Percentiles rank a stretch among this genome's conserved stretches.
phyloP scores from a whole-genome alignment of 805 yeast genomes.

The Saccharomyces eubayanus region DNA sequence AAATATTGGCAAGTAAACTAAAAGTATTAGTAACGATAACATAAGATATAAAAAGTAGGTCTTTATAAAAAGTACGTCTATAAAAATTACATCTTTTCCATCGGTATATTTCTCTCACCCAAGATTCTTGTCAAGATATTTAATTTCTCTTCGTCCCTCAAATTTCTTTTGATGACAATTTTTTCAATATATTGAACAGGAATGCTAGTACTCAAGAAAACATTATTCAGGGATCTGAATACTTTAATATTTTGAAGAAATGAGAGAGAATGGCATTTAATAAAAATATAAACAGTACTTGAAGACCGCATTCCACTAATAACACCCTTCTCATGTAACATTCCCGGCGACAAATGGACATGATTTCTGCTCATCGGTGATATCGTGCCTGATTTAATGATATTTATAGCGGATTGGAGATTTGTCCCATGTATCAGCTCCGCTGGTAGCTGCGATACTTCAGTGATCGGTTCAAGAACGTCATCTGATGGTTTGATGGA shows the following conservation, averaged over 20 bases:
- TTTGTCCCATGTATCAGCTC: conserved; percentile 78
- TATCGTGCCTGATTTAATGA: conserved; percentile 49
- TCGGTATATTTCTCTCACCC: conserved; percentile 6
- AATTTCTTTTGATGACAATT: conserved; percentile 10
- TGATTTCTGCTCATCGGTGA: conserved; percentile 70
- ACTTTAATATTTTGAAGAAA: conserved; percentile 31
- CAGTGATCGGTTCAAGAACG: conserved; percentile 34
- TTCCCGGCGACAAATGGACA: conserved; percentile 70
- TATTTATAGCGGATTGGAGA: conserved; percentile 37
- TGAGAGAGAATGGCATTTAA: not conserved
- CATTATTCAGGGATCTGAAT: conserved; percentile 64
- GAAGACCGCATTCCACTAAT: conserved; percentile 68
- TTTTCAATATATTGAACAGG: conserved; percentile 19
- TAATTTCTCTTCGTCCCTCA: not conserved
- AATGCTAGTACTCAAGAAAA: conserved; percentile 51
- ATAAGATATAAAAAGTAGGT: not conserved
- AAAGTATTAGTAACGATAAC: not conserved
- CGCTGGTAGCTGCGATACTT: conserved; percentile 38
- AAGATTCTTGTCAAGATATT: conserved; percentile 2
- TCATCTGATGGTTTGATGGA: conserved; percentile 35
- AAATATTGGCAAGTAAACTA: not conserved
- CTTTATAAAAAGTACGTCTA: not conserved
- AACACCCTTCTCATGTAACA: conserved; percentile 38
- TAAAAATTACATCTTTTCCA: conserved; percentile 3
- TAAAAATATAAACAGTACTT: conserved; percentile 47